Conservation (phyloP, 768 basidiomycete genomes). For the Podaxis sp. region DNA sequence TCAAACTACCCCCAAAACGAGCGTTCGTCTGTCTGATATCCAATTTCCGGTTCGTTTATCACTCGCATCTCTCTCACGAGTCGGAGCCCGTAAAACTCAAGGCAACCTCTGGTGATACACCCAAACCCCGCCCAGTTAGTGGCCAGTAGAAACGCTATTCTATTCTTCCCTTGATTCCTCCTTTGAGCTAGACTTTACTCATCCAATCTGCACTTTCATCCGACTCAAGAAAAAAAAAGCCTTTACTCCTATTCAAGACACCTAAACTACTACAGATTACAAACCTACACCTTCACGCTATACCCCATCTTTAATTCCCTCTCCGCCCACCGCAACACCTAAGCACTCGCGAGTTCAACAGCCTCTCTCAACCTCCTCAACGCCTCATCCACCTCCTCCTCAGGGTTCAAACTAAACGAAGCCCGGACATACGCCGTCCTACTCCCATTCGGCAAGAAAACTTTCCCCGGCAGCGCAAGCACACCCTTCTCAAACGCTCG, state of each 20-base stretch:
- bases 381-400: conserved; percentile 73
- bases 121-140: background rate
- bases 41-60: no score
- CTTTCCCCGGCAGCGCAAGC: conserved; percentile 84
- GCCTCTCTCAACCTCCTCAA: conserved; percentile 54
- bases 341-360: conserved; percentile 29
- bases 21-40: no score
- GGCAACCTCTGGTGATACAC: background rate
- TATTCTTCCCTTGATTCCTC: background rate
- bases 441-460: conserved; percentile 72
- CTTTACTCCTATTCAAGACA: no score
- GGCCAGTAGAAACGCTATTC: background rate
- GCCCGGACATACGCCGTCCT: conserved; percentile 78
- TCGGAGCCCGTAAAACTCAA: background rate
- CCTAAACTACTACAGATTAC: no score
- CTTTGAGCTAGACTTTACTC: background rate
- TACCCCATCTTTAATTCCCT: no score
- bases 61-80: background rate
- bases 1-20: no score
- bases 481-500: conserved; percentile 80
- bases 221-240: no score
- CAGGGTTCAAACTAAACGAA: conserved; percentile 69
- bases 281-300: no score
- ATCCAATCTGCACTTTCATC: background rate
- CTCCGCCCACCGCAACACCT: background rate